Base-by-base conservation (phyloP, 192 early-diverging fungal genomes). In the Podila epigama region DNA sequence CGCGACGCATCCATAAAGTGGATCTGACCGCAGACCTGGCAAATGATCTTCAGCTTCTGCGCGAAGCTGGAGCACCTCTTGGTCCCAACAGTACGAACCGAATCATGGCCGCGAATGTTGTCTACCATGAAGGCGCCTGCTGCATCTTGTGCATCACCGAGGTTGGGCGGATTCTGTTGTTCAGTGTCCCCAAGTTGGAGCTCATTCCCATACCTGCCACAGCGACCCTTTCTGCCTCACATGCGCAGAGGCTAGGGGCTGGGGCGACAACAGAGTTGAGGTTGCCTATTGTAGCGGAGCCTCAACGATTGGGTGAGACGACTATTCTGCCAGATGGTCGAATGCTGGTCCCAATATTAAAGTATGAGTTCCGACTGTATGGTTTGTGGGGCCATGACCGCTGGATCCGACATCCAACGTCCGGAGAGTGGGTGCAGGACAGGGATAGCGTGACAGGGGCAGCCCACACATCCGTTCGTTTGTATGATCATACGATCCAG, bases 361-460 rank as follows among this genome's bases (percentile, higher is more conserved):
- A 75, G 54, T 75, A 51, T 18, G 72, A 75, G 16, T 67, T 31
- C 27, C 9, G 72, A 11, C 62, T 75, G 72, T 75, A 75, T n/a
- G 68, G 72, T 58, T 65, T 75, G 29, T 75, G 72, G 72, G 72
- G 72, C 0, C 72, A 75, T 41, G 72, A 75, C 36, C 65, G 64
- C 40, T 75, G 70, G 70, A 51, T 75, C 34, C 60, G 51, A 2
- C 16, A 48, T 15, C 44, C 44, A 18, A 75, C 42, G 22, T 25
- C 59, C 11, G 28, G 48, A 27, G 65, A 64, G 10, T 28, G 53
- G 52, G n/a, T 29, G 5, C 64, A 75, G 34, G 65, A 75, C 16
- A 37, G 28, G 31, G 42, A 25, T 40, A 58, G 1, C 36, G 58
- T 3, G 51, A 54, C 31, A 55, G 31, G n/a, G 63, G 25, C 16